Evolutionary conservation across 164 flowering plant genomes (phyloP), one percentile per base, ranked within the genome.

Genomic region (Hamamelis virginiana): DNA sequence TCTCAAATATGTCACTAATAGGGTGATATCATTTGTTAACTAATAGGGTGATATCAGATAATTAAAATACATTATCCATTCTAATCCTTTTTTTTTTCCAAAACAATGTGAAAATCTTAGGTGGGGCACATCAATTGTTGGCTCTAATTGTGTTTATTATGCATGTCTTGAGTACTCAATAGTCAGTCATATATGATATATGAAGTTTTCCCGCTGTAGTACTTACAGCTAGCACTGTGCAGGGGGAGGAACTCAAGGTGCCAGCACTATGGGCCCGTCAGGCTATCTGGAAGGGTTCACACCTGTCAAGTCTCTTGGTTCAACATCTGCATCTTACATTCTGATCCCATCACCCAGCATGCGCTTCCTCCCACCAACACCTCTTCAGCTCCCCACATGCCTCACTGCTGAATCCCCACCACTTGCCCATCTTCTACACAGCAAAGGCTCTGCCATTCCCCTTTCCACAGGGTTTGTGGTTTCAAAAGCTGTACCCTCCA

Each of bases 401-500:
- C 86, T 96, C 25, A 92, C 99, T 6, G 89, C 98, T 2, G 97
- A 91, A 68, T 96, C 99, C 25, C 99, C 98, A 4, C 99, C 99
- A 4, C 84, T 96, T 46, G 99, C 99, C 62, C 99, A 96, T 78
- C 97, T 96, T 65, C 84, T 96, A 28, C 99, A 96, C 72, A 93
- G 99, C 84, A 92, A 87, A 82, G 98, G 99, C 46, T 83, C 88
- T 56, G 97, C 98, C 4, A 80, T 88, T 64, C 97, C 98, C 46
- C 80, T 96, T n/a, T 87, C 95, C 43, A 93, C 97, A 4, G 97
- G 92, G 5, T 96, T 96, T 71, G 94, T 89, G 45, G 89, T 91
- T 56, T 93, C 99, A 38, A 92, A 85, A 80, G 90, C 96, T 44
- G 97, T 89, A 18, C 97, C 98, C 6, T 83, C 96, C 0, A 78